Evolutionary conservation across 441 rosid genomes (phyloP), one percentile per base, ranked within the genome.

Genomic region (Syzygium malaccense): DNA sequence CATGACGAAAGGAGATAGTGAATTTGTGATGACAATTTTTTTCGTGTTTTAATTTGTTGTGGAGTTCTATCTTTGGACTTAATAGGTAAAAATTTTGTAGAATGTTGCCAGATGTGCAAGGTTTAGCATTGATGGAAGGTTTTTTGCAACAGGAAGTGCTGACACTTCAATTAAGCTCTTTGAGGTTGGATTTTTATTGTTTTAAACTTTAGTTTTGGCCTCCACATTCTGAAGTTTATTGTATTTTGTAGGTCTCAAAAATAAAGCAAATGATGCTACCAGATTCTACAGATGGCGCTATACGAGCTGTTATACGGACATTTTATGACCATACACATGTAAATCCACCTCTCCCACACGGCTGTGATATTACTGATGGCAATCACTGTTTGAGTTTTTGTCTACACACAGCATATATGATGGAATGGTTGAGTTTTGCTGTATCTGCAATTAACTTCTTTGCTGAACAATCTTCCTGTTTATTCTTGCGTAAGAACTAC

Each of bases 141-240:
- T 92, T 92, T 94, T 95, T 86, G 98, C 98, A 55, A 96, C 98
- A 53, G 98, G 98, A 56, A 96, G 99, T 92, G 96, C 98, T n/a
- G 98, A 97, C 93, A 95, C 93, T 55, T 96, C 98, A 19, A 95
- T 97, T 88, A 97, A 97, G 94, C 98, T 97, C 87, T 96, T 95
- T 91, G 99, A 96, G 96, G 98, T 58, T 26, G 8, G 60, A 85
- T 66, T 48, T 68, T 25, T 18, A 78, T 60, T 37, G 62, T 75
- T 41, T 57, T 28, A 85, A 87, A 8, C 75, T 78, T 90, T 83
- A 48, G 64, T 45, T 48, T 85, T 86, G 87, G 54, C 45, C 62
- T 28, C 86, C 37, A 80, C 88, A 88, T 90, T 86, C 90, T 89
- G 30, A 85, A 55, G 48, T 6, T 12, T 55, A 51, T 23, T 20